Conservation (phyloP, 1,139 yeast species). For the Candida tetrigidarum region DNA sequence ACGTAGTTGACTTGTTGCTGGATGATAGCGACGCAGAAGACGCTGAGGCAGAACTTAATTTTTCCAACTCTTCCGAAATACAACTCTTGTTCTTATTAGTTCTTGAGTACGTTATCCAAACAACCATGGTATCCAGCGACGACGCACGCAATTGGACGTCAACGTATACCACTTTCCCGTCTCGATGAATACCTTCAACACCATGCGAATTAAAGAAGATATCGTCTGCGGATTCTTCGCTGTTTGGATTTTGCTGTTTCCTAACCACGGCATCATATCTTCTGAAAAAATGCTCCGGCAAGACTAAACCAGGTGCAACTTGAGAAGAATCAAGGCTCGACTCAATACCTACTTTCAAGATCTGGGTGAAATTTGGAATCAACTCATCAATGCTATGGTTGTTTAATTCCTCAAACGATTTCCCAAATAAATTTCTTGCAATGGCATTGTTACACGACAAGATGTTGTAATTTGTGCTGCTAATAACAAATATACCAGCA, state of each 20-base stretch:
- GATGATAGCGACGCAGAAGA: constrained; percentile 16
- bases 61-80: constrained; percentile 29
- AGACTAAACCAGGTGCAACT: constrained; percentile 58
- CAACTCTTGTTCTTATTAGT: constrained; percentile 26
- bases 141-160: constrained; percentile 85
- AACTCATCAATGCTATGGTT: constrained; percentile 57
- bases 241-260: constrained; percentile 15
- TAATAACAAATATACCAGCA: constrained; percentile 83
- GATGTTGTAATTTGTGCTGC: constrained; percentile 49
- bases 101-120: constrained; percentile 91
- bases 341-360: constrained; percentile 53
- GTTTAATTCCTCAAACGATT: constrained; percentile 48
- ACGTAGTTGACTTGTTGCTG: constrained; percentile 9
- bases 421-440: constrained; percentile 78
- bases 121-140: constrained; percentile 57
- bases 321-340: constrained; percentile 41
- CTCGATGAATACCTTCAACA: constrained; percentile 67
- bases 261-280: constrained; percentile 46
- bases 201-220: constrained; percentile 67
- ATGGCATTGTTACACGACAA: constrained; percentile 79
- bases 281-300: constrained; percentile 90
- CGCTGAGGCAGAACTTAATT: constrained; percentile 25
- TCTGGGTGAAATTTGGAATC: constrained; percentile 65
- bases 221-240: constrained; percentile 31
- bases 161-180: constrained; percentile 64